phyloP scores from a whole-genome alignment of 2,329 filamentous ascomycete species.

The Aspergillus bombycis region DNA sequence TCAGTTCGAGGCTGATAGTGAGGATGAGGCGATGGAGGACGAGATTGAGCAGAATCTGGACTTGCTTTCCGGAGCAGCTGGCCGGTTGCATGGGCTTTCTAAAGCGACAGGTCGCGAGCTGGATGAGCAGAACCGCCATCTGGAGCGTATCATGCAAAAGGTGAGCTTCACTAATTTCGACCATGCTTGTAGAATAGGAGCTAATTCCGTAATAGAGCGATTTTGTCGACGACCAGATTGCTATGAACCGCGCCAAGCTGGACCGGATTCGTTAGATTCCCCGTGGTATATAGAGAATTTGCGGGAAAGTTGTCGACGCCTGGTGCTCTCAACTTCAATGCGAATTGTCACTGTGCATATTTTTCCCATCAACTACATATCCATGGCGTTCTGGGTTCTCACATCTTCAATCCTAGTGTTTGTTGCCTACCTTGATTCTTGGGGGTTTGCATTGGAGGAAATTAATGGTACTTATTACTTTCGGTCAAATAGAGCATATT shows the following conservation, averaged over 20 bases:
- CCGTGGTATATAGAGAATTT: constrained; percentile 1
- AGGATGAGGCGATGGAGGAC: constrained; percentile 69
- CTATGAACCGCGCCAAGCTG: constrained; percentile 73
- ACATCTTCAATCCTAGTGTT: neutral
- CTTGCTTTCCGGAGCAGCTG: constrained; percentile 63
- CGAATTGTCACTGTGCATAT: constrained; percentile 18
- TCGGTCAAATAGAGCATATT: neutral
- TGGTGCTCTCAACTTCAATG: constrained; percentile 31
- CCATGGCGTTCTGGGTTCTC: constrained; percentile 23
- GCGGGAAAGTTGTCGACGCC: constrained; percentile 23
- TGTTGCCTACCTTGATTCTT: neutral
- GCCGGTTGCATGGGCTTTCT: constrained; percentile 72
- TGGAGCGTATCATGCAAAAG: constrained; percentile 78
- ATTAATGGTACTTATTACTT: constrained; percentile 10
- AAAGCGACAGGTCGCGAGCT: constrained; percentile 75
- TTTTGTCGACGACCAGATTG: constrained; percentile 77
- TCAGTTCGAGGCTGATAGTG: constrained; percentile 75
- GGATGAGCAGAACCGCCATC: constrained; percentile 74
- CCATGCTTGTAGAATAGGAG: neutral
- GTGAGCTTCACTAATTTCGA: constrained; percentile 48
- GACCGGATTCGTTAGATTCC: constrained; percentile 55
- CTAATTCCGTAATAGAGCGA: constrained; percentile 65
- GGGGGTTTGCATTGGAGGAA: constrained; percentile 7
- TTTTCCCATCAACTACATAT: constrained; percentile 18
- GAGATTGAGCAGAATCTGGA: constrained; percentile 71